These are phyloP conservation scores for Penicillium argentinense DNA, from an alignment of 495 filamentous ascomycete species.

Conservation along the genomic window DNA sequence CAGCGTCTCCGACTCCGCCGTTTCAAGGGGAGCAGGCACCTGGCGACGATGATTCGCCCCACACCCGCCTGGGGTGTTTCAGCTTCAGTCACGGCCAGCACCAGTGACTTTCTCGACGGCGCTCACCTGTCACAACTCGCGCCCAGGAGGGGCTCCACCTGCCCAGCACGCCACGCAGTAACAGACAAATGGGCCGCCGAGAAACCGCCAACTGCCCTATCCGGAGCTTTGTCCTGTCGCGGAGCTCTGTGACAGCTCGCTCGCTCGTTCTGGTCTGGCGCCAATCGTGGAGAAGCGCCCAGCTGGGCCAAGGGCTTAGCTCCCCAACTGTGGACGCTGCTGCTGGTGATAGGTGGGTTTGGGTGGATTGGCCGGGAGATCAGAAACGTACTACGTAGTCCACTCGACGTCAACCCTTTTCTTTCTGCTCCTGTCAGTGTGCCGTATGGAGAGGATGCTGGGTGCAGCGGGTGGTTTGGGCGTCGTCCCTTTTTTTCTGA, in stretches of 20 bases:
- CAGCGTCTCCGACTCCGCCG: constrained; percentile 7
- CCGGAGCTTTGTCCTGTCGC: constrained; percentile 4
- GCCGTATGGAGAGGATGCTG: too few relatives aligned
- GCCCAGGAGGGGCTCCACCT: constrained; percentile 20
- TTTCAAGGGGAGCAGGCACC: constrained; percentile 14
- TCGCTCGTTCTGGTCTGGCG: background rate
- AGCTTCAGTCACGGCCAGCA: constrained; percentile 4
- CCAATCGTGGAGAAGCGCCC: background rate
- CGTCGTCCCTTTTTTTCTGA: background rate
- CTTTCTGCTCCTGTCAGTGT: too few relatives aligned
- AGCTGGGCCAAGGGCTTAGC: constrained; percentile 9
- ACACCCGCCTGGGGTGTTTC: constrained; percentile 25
- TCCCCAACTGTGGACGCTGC: background rate
- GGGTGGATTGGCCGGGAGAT: background rate
- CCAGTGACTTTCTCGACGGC: background rate
- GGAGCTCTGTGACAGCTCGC: constrained; percentile 10
- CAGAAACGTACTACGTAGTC: constrained; percentile 14
- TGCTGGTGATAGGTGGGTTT: constrained; percentile 10
- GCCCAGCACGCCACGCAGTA: constrained; percentile 12
- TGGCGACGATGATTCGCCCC: constrained; percentile 16
- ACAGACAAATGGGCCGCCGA: constrained; percentile 23
- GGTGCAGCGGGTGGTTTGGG: too few relatives aligned
- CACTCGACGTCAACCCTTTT: constrained; percentile 9
- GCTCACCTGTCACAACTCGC: constrained; percentile 13
- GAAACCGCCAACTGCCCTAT: constrained; percentile 1